phyloP scores from a whole-genome alignment of 2,329 filamentous ascomycete genomes.

The Coleophoma crateriformis region DNA sequence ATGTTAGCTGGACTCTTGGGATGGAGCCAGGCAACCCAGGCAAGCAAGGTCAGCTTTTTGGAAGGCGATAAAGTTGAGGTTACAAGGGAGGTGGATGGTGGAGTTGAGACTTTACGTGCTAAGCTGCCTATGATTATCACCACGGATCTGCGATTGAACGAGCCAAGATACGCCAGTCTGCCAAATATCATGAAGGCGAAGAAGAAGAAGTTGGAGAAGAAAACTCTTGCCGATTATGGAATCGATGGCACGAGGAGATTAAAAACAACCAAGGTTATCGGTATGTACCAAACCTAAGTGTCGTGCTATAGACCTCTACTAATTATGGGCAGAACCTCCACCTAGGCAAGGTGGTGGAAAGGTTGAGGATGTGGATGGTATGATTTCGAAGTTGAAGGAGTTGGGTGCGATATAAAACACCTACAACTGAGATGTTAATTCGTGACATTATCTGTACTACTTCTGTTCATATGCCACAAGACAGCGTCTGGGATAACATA shows the following conservation, averaged over 20 bases:
- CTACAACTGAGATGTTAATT: no score
- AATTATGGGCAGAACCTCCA: slow-evolving; percentile 61
- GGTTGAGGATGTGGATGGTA: slow-evolving; percentile 94
- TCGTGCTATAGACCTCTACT: slow-evolving; percentile 4
- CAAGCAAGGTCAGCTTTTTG: slow-evolving; percentile 74
- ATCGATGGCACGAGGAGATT: slow-evolving; percentile 69
- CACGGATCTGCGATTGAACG: slow-evolving; percentile 89
- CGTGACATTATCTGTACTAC: no score
- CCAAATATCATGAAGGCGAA: slow-evolving; percentile 99
- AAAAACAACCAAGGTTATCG: slow-evolving; percentile 84
- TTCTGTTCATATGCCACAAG: no score
- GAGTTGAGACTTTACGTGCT: slow-evolving; percentile 80
- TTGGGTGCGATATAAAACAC: slow-evolving; percentile 56
- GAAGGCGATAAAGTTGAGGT: slow-evolving; percentile 65
- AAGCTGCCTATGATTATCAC: slow-evolving; percentile 92
- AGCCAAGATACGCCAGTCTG: slow-evolving; percentile 90
- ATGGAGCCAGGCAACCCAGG: slow-evolving; percentile 94
- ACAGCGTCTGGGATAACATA: no score
- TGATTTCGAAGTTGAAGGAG: slow-evolving; percentile 92
- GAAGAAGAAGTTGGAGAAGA: slow-evolving; percentile 98
- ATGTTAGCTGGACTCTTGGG: slow-evolving; percentile 91
- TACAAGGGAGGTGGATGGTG: slow-evolving; percentile 90
- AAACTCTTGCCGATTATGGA: slow-evolving; percentile 76
- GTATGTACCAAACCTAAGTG: slow-evolving; percentile 40
- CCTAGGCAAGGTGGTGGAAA: slow-evolving; percentile 89